Conservation (phyloP, 2,329 filamentous ascomycete genomes). For the Fusarium anthophilum region DNA sequence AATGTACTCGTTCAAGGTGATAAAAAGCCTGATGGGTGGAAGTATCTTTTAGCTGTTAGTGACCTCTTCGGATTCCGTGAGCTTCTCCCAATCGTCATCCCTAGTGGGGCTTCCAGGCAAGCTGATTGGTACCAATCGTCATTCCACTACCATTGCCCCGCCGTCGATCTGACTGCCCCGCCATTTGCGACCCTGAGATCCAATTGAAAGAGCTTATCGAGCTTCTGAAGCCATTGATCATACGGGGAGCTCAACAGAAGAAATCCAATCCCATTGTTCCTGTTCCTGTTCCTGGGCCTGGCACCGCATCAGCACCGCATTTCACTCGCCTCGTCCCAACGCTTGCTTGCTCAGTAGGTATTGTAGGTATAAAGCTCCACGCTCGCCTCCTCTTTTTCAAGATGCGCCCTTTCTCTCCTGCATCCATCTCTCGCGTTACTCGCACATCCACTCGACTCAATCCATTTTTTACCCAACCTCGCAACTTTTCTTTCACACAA, state of each 20-base stretch:
- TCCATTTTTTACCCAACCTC: slow-evolving; percentile 27
- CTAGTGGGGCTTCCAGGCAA: slow-evolving; percentile 31
- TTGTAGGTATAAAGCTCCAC: slow-evolving; percentile 32
- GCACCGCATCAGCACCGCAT: slow-evolving; percentile 22
- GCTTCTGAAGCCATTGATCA: slow-evolving; percentile 36
- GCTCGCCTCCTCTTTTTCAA: slow-evolving; percentile 20
- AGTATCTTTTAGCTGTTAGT: slow-evolving; percentile 12
- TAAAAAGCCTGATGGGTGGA: background rate
- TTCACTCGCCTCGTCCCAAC: slow-evolving; percentile 2
- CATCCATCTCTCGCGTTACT: slow-evolving; percentile 31
- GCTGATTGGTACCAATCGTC: slow-evolving; percentile 41
- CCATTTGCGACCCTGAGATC: slow-evolving; percentile 33
- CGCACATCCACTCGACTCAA: slow-evolving; percentile 31
- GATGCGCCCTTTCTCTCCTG: slow-evolving; percentile 35
- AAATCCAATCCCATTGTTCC: slow-evolving; percentile 24
- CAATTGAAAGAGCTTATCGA: slow-evolving; percentile 34
- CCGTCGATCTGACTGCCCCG: slow-evolving; percentile 44
- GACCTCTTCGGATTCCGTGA: slow-evolving; percentile 27
- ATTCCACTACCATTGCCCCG: slow-evolving; percentile 39
- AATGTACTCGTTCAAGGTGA: background rate
- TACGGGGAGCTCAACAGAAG: slow-evolving; percentile 34
- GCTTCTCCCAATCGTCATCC: slow-evolving; percentile 42
- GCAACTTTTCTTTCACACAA: slow-evolving; percentile 35
- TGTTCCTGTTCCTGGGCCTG: slow-evolving; percentile 1
- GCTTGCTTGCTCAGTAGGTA: slow-evolving; percentile 1